Conservation (phyloP, 2,329 filamentous ascomycete genomes). For the Alternaria infectoria region DNA sequence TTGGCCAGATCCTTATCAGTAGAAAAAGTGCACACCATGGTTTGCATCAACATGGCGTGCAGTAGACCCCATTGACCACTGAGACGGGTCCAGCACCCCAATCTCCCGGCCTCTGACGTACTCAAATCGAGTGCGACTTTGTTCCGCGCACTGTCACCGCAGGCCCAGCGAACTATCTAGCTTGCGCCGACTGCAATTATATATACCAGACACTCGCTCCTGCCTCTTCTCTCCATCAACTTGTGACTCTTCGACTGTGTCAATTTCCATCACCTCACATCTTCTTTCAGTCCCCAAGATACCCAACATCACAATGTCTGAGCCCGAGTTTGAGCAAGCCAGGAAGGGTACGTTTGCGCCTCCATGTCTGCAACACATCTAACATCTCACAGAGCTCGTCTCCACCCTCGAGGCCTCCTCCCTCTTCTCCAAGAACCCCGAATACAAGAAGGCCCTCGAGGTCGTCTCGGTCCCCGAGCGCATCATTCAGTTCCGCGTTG, state of each 20-base stretch:
- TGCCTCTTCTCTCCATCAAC: constrained; percentile 14
- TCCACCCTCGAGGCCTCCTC: constrained; percentile 93
- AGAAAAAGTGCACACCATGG: constrained; percentile 38
- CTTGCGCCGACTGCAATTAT: constrained; percentile 29
- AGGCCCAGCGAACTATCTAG: constrained; percentile 20
- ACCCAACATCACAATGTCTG: constrained; percentile 68
- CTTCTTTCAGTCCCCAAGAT: constrained; percentile 5
- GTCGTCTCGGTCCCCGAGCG: constrained; percentile 92
- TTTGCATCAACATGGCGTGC: constrained; percentile 33
- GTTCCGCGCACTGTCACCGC: constrained; percentile 22
- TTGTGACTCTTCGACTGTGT: constrained; percentile 5
- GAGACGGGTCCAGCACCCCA: constrained; percentile 69
- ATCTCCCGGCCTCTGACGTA: constrained; percentile 67
- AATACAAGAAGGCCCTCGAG: constrained; percentile 89
- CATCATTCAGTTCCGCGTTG: constrained; percentile 94
- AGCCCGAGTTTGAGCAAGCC: constrained; percentile 99
- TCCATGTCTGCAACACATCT: constrained; percentile 5
- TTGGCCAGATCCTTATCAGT: constrained; percentile 46
- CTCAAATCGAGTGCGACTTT: constrained; percentile 54
- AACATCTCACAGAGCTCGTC: constrained; percentile 73
- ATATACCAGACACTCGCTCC: constrained; percentile 32
- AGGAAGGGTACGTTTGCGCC: constrained; percentile 75
- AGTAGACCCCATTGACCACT: constrained; percentile 35
- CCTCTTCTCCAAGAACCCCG: constrained; percentile 91
- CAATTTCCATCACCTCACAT: constrained; percentile 9